Evolutionary conservation across 192 early-diverging fungal species (phyloP), one percentile per base, ranked within the genome.

Genomic region (Oehlia diaphana): DNA sequence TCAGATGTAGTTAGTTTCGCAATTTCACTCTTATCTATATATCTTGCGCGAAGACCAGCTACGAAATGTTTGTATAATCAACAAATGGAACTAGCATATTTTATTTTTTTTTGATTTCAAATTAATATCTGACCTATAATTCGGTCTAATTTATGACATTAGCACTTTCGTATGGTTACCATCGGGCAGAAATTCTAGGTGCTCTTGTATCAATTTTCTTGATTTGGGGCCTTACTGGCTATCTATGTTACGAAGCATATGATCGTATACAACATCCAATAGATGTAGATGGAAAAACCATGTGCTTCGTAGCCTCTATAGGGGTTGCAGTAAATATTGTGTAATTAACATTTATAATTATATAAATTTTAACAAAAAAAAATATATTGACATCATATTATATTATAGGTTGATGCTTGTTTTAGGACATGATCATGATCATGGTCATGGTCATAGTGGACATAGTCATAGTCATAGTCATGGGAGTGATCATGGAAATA

Each of bases 281-380:
- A 37, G 79, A 87, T 37, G 88, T 95, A 39, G 86, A 94, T 74
- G 94, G 89, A 50, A 85, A 83, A 71, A 86, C 91, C 49, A 95
- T 95, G 94, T 87, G 92, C 68, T 63, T 84, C 63, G 91, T 92
- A 33, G 93, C 95, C 9, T 78, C 83, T 9, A 81, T 93, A 23
- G 95, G 95, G n/a, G 93, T 96, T 28, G 81, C 81, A 61, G 90
- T 96, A 28, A 96, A 96, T 79, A 82, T 94, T 63, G 84, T 92
- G 82, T 88, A 94, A 13, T 76, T 84, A n/a, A 19, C 8, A 50
- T 9, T 63, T 33, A 37, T 21, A 35, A n/a, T 62, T n/a, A 28
- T 33, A 66, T 12, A 26, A 44, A 63, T 63, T 9, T 72, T 19
- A 26, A 37, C 39, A 76, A 31, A 28, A 58, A 47, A 58, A 47